phyloP scores from a whole-genome alignment of 441 rosid genomes.

The Gossypium gossypioides region DNA sequence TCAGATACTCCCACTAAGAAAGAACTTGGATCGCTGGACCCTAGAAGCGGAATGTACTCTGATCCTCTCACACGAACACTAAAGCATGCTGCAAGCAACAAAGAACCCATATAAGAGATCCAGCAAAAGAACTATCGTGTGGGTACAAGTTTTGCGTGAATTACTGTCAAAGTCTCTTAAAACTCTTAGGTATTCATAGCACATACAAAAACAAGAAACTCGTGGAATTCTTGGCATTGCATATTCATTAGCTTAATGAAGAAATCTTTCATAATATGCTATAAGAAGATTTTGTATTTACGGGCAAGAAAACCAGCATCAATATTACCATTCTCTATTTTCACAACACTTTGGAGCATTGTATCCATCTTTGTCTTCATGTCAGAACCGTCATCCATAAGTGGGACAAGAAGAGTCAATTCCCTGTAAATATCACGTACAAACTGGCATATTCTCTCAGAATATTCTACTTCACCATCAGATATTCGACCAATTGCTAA shows the following conservation, averaged over 20 bases:
- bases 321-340: slow-evolving; percentile 73
- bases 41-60: slow-evolving; percentile 57
- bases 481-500: slow-evolving; percentile 84
- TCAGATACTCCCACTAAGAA: slow-evolving; percentile 42
- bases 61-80: slow-evolving; percentile 80
- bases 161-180: neutral
- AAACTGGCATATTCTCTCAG: slow-evolving; percentile 64
- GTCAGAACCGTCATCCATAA: slow-evolving; percentile 67
- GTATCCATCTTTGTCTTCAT: slow-evolving; percentile 84
- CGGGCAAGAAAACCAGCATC: neutral
- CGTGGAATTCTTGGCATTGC: neutral
- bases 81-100: slow-evolving; percentile 66
- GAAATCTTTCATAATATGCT: neutral
- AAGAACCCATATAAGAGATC: slow-evolving; percentile 11
- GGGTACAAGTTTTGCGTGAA: neutral
- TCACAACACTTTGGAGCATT: slow-evolving; percentile 83
- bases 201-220: neutral
- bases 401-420: slow-evolving; percentile 61
- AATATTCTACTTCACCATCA: slow-evolving; percentile 74
- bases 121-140: neutral
- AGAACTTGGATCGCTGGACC: slow-evolving; percentile 45
- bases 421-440: slow-evolving; percentile 79
- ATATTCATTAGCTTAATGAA: neutral
- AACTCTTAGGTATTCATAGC: neutral
- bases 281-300: neutral